Evolutionary conservation across 345 rosid genomes (phyloP).

Genomic region (Citrus sinensis): DVS_A1.0 CM039168.1:3546501-3547000

Average conservation of each 20-base stretch:
- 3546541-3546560: slow-evolving; percentile 13
- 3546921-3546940: not conserved
- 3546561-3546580: slow-evolving; percentile 11
- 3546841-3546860: too few relatives aligned
- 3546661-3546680: not conserved
- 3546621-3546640: not conserved
- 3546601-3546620: not conserved
- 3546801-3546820: not conserved
- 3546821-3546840: not conserved
- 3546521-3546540: not conserved
- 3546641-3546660: not conserved
- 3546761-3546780: slow-evolving; percentile 8
- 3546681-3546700: not conserved
- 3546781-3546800: slow-evolving; percentile 3
- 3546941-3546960: not conserved
- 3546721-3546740: not conserved
- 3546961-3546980: slow-evolving; percentile 3
- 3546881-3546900: not conserved
- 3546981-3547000: slow-evolving; percentile 1
- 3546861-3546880: not conserved
- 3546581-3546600: not conserved
- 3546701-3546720: not conserved
- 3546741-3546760: slow-evolving; percentile 18
- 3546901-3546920: not conserved
- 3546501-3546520: not conserved